Percentiles rank a stretch among this genome's conserved stretches.
Conservation (phyloP, 768 basidiomycete species). For the Leccinum pellstonianum region DNA sequence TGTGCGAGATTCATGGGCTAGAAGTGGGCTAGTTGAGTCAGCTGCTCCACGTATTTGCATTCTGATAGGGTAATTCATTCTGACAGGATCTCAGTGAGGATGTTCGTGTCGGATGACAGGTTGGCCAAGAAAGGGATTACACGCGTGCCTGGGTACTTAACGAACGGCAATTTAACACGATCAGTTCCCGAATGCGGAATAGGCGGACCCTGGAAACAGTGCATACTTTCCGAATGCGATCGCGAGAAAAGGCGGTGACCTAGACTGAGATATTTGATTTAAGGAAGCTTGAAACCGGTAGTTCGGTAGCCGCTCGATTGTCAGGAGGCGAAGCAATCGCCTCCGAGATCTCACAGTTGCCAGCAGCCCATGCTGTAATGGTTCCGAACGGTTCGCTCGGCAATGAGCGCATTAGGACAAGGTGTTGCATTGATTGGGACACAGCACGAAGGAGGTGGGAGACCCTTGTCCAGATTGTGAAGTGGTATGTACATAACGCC, state of each 20-base stretch:
- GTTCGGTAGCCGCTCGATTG: constrained; percentile 32
- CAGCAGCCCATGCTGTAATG: constrained; percentile 33
- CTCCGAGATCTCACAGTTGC: constrained; percentile 34
- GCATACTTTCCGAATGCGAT: constrained; percentile 21
- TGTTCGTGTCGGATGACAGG: constrained; percentile 7
- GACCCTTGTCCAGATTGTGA: constrained; percentile 12
- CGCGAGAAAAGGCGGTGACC: constrained; percentile 26
- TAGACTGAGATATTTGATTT: constrained; percentile 30
- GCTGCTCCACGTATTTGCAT: constrained; percentile 24
- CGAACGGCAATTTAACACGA: constrained; percentile 28
- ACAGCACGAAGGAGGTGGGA: constrained; percentile 14
- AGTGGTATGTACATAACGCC: constrained; percentile 12
- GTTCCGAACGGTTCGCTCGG: constrained; percentile 29
- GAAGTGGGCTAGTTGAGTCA: constrained; percentile 20
- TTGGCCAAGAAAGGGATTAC: constrained; percentile 21
- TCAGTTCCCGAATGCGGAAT: constrained; percentile 24
- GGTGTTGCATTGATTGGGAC: constrained; percentile 20
- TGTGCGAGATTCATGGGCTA: constrained; percentile 24
- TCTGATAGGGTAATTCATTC: constrained; percentile 27
- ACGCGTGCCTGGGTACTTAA: constrained; percentile 21
- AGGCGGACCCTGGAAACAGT: constrained; percentile 35
- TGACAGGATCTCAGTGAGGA: constrained; percentile 10
- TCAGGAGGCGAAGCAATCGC: constrained; percentile 33
- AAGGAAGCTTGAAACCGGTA: constrained; percentile 31
- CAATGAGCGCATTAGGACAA: constrained; percentile 25